Evolutionary conservation across 495 filamentous ascomycete genomes (phyloP).

Genomic region (Penicillium steckii): DNA sequence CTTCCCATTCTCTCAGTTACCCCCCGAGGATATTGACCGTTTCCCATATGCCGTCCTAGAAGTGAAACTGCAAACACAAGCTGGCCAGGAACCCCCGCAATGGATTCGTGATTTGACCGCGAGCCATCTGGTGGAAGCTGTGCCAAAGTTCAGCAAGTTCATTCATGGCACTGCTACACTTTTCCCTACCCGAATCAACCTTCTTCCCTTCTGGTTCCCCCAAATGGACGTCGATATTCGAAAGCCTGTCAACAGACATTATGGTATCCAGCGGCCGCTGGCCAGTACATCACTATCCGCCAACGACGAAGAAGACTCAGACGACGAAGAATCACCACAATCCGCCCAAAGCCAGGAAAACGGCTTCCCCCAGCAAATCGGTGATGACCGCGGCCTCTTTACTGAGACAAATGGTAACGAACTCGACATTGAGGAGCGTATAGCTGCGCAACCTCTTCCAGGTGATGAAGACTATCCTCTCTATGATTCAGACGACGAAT

Average conservation of each 20-base stretch:
- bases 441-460: constrained; percentile 57
- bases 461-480: constrained; percentile 72
- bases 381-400: constrained; percentile 32
- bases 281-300: constrained; percentile 73
- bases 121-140: constrained; percentile 93
- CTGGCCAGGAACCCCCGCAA: constrained; percentile 92
- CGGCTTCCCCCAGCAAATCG: constrained; percentile 13
- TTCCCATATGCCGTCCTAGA: constrained; percentile 97
- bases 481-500: constrained; percentile 90
- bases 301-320: constrained; percentile 67
- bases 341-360: constrained; percentile 3
- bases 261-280: constrained; percentile 80
- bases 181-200: constrained; percentile 82
- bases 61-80: constrained; percentile 96
- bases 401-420: constrained; percentile 45
- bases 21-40: constrained; percentile 76
- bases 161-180: constrained; percentile 90
- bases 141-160: constrained; percentile 99
- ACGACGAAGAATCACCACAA: constrained; percentile 52
- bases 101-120: constrained; percentile 93
- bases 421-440: constrained; percentile 75
- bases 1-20: constrained; percentile 87
- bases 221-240: constrained; percentile 99
- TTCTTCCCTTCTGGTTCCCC: constrained; percentile 95
- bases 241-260: constrained; percentile 80